Percentiles rank a stretch among this genome's conserved stretches.
These are phyloP conservation scores for Ceratocystis destructans DNA, from an alignment of 2,329 filamentous ascomycete species.

Conservation along the genomic window DNA sequence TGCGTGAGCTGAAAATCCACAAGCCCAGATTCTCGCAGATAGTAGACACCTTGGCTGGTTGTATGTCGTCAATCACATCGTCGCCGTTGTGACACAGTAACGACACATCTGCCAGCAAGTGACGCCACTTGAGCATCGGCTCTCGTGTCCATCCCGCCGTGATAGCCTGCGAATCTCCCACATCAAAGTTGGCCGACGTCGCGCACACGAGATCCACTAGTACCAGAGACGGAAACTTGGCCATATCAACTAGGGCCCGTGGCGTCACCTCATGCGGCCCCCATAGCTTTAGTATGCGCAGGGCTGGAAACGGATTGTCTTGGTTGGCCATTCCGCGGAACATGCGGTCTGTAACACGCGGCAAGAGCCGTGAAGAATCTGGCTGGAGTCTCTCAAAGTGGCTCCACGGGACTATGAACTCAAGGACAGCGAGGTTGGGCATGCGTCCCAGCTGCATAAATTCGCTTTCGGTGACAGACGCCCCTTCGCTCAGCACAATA, in stretches of 20 bases:
- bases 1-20: background rate
- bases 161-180: background rate
- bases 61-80: background rate
- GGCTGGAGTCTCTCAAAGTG: conserved; percentile 19
- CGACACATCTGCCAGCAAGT: background rate
- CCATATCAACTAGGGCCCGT: conserved; percentile 30
- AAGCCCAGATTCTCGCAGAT: background rate
- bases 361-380: conserved; percentile 24
- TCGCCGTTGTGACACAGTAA: background rate
- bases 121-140: background rate
- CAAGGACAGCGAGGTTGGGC: conserved; percentile 35
- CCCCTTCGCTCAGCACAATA: conserved; percentile 29
- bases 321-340: conserved; percentile 34
- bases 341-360: conserved; percentile 33
- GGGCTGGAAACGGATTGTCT: conserved; percentile 32
- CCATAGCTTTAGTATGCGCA: conserved; percentile 36
- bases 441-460: conserved; percentile 31
- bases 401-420: conserved; percentile 30
- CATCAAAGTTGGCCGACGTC: background rate
- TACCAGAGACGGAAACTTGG: conserved; percentile 32
- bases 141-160: background rate
- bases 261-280: conserved; percentile 28
- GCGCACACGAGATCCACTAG: conserved; percentile 28
- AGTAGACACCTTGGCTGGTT: background rate
- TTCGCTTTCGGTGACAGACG: conserved; percentile 28